A percentile compares a stretch with the other conserved stretches of the same genome.
These are phyloP conservation scores for Breynia disticha DNA, from an alignment of 441 rosid species.

Conservation along the genomic window DNA sequence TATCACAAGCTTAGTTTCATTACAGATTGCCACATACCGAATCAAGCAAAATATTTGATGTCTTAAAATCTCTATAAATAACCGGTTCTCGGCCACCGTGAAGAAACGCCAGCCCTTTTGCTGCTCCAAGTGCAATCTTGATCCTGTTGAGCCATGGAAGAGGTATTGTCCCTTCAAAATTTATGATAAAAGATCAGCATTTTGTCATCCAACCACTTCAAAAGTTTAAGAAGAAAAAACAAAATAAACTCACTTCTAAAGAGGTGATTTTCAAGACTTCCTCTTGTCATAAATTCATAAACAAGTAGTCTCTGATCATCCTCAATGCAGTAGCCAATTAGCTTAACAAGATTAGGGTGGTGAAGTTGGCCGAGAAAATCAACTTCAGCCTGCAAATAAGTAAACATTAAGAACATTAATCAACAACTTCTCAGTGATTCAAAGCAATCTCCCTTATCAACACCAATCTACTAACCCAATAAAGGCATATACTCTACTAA, in stretches of 20 bases:
- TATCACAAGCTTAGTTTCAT: neutral
- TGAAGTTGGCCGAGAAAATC: constrained; percentile 89
- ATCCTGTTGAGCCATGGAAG: constrained; percentile 61
- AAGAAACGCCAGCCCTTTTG: constrained; percentile 89
- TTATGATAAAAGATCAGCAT: constrained; percentile 20
- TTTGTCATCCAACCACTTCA: neutral
- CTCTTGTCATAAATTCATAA: constrained; percentile 85
- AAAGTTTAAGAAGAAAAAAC: neutral
- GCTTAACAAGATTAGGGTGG: constrained; percentile 90
- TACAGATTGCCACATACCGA: constrained; percentile 30
- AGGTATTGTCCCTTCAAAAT: constrained; percentile 46
- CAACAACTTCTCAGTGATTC: neutral
- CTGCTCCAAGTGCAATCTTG: constrained; percentile 90
- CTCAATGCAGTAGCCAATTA: constrained; percentile 94
- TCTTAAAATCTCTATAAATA: constrained; percentile 94
- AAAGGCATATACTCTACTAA: constrained; percentile 23
- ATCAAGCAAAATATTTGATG: constrained; percentile 90
- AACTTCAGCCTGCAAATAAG: constrained; percentile 56
- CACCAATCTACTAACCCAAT: constrained; percentile 28
- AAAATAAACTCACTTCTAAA: constrained; percentile 55
- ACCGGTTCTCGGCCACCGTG: constrained; percentile 77
- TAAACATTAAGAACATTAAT: constrained; percentile 6
- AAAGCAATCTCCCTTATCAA: constrained; percentile 2
- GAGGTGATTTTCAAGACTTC: constrained; percentile 92
- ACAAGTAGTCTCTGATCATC: constrained; percentile 86